Evolutionary conservation across 345 rosid genomes (phyloP).

Genomic region (Durio zibethinus): DNA sequence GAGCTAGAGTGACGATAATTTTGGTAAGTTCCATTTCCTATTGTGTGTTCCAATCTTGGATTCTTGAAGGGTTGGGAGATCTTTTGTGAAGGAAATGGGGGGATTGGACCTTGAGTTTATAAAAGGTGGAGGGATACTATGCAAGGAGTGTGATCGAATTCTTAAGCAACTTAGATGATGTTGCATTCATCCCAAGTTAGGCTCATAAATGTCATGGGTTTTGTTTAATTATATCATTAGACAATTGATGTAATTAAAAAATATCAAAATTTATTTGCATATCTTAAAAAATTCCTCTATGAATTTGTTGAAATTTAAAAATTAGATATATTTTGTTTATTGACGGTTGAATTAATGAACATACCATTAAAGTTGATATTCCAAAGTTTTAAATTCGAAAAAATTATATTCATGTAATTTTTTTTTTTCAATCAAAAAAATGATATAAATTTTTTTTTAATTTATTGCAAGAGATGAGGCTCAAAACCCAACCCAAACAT

Average conservation of each 20-base stretch:
- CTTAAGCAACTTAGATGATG: neutral
- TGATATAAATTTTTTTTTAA: too few species aligned
- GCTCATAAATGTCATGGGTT: neutral
- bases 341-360: too few species aligned
- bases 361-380: too few species aligned
- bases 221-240: too few species aligned
- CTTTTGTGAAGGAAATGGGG: conserved; percentile 20
- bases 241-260: neutral
- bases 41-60: neutral
- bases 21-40: conserved; percentile 39
- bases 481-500: too few species aligned
- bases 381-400: too few species aligned
- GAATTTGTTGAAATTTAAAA: neutral
- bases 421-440: too few species aligned
- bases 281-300: neutral
- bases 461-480: too few species aligned
- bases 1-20: conserved; percentile 40
- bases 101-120: conserved; percentile 41
- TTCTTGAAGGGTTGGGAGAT: neutral
- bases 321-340: too few species aligned
- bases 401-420: too few species aligned
- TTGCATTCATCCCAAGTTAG: conserved; percentile 1
- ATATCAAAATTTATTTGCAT: neutral
- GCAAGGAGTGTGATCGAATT: conserved; percentile 36
- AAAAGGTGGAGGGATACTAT: conserved; percentile 32